phyloP scores from a whole-genome alignment of 1,139 yeast species.

The Candida sp. region DNA sequence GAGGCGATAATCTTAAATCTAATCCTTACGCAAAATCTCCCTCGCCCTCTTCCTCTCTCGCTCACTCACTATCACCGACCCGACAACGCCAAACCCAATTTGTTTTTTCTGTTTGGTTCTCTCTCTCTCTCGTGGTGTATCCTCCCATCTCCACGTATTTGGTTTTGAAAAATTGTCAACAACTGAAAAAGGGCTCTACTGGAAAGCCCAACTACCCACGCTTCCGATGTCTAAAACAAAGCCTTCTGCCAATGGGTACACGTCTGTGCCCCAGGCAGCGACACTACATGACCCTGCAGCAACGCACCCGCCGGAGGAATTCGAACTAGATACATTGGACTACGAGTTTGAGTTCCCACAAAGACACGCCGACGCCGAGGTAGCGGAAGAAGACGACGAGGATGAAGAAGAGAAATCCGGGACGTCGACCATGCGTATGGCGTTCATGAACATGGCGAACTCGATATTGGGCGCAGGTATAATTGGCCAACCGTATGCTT shows the following conservation, averaged over 20 bases:
- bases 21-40: background rate
- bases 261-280: slow-evolving; percentile 4
- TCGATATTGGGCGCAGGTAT: slow-evolving; percentile 95
- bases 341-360: slow-evolving; percentile 17
- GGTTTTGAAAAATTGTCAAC: background rate
- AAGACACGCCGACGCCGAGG: slow-evolving; percentile 11
- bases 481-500: slow-evolving; percentile 92
- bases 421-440: slow-evolving; percentile 72
- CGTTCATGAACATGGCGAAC: slow-evolving; percentile 97
- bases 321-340: slow-evolving; percentile 31
- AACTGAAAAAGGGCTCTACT: too few relatives aligned
- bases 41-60: too few relatives aligned
- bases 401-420: slow-evolving; percentile 22
- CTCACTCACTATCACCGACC: too few relatives aligned
- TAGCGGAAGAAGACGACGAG: slow-evolving; percentile 2
- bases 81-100: too few relatives aligned
- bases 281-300: background rate
- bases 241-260: background rate
- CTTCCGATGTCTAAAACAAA: background rate
- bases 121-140: too few relatives aligned
- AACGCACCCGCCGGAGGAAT: slow-evolving; percentile 17
- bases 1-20: background rate
- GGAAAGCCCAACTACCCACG: too few relatives aligned
- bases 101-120: too few relatives aligned
- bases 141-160: too few relatives aligned